Evolutionary conservation across 1,139 yeast species (phyloP).

Genomic region (Diutina scorzettiae): DNA sequence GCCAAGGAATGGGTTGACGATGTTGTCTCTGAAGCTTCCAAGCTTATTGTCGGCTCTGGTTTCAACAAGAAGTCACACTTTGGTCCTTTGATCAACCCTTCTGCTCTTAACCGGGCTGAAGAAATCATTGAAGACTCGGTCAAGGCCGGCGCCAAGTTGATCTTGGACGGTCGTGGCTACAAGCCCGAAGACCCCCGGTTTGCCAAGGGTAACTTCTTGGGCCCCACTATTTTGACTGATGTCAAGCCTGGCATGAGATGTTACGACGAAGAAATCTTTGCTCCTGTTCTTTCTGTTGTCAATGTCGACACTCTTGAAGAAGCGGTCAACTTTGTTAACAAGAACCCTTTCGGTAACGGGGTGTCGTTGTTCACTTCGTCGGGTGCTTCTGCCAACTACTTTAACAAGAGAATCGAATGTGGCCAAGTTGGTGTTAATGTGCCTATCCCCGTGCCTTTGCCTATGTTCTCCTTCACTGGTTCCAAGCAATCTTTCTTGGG

Average conservation of each 20-base stretch:
- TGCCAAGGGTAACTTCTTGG: conserved; percentile 62
- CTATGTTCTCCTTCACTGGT: conserved; percentile 76
- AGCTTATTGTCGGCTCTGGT: conserved; percentile 55
- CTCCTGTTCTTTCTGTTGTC: conserved; percentile 59
- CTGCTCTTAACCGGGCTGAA: conserved; percentile 40
- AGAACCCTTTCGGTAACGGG: conserved; percentile 65
- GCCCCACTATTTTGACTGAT: conserved; percentile 56
- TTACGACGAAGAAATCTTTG: conserved; percentile 67
- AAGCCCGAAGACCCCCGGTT: conserved; percentile 31
- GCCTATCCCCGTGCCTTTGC: conserved; percentile 77
- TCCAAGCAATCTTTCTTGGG: conserved; percentile 70
- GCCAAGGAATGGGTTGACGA: conserved; percentile 56
- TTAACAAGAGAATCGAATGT: conserved; percentile 57
- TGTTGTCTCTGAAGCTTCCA: conserved; percentile 44
- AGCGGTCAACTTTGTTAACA: conserved; percentile 55
- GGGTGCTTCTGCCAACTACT: conserved; percentile 60
- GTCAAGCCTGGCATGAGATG: conserved; percentile 62
- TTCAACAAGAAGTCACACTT: conserved; percentile 49
- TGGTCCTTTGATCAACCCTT: conserved; percentile 64
- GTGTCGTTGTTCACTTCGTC: conserved; percentile 59
- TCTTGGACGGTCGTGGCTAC: conserved; percentile 54
- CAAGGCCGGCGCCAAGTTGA: conserved; percentile 46
- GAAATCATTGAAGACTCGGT: conserved; percentile 42
- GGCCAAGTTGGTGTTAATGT: conserved; percentile 77
- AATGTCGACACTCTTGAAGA: conserved; percentile 61